Evolutionary conservation across 2,329 filamentous ascomycete genomes (phyloP), one percentile per base, ranked within the genome.

Genomic region (Xylaria arbuscula): DNA sequence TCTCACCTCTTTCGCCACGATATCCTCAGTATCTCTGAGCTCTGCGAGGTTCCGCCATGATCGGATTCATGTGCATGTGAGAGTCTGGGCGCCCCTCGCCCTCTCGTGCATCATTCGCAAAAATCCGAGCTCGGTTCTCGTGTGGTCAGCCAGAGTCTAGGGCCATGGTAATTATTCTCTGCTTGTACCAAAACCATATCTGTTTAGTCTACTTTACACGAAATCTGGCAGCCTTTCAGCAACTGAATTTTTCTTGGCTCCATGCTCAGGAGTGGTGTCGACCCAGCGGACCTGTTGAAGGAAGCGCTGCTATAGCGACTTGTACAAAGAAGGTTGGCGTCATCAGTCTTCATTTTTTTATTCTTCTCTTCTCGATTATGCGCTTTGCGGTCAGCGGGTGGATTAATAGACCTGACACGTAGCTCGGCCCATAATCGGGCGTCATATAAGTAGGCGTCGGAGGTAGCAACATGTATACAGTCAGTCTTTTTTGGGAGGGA

Each of bases 111-210:
- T 42, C 50, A 22, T 36, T 28, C 38, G 22, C n/a, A 11, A 40
- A 50, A 48, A 54, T 15, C 57, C 13, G 40, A 53, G 38, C 38
- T 38, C 42, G 22, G 36, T 36, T 64, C 58, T 22, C 13, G 40
- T 42, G 55, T 32, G 34, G 40, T 40, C 10, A 47, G 51, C 32
- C 19, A 55, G 34, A n/a, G 24, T 22, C 50, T 67, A 62, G 67
- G 59, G 62, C 64, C 66, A 64, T 67, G 64, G 60, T 69, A 68
- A 51, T 56, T 68, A 68, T 68, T 74, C 67, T 68, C 71, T 72
- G 74, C 66, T 71, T 76, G 75, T 78, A 76, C 72, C 72, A 76
- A 77, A 75, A 72, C 53, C 56, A 19, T 57, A 62, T 74, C 64
- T 65, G 60, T 61, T 59, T 64, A 65, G 63, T 64, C 63, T 68